Base-by-base conservation (phyloP, 2,329 filamentous ascomycete species). In the Ophiosphaerella korrae region DNA sequence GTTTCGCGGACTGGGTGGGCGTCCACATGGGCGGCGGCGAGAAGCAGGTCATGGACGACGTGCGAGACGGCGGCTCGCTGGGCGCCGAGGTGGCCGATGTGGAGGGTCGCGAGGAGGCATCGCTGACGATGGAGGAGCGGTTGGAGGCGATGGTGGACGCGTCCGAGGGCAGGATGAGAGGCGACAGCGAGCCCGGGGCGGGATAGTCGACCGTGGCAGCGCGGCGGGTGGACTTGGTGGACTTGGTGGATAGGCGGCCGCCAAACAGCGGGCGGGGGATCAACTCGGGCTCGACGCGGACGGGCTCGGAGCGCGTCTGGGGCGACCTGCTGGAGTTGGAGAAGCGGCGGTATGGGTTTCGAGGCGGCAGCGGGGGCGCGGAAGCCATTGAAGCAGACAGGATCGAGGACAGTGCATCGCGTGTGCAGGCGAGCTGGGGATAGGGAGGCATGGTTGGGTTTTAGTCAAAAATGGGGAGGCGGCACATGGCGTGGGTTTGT, bases 191-290 rank as follows among this genome's bases (percentile, higher is more conserved):
- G 7, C 26, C 36, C 42, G 56, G 42, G 36, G 53, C 55, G 44
- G 57, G 55, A 9, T 60, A 53, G 33, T 67, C 60, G 35, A 62
- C 48, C 38, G 66, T 53, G 26, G 59, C 52, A 3, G 18, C 18
- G 48, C 62, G 61, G 38, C 57, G 58, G 24, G 64, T 50, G 4
- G 57, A 39, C 29, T 55, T 18, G 63, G 55, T 11, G 59, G 61
- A 9, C 18, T n/a, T n/a, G n/a, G n/a, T n/a, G n/a, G n/a, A n/a
- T 56, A 39, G 11, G 54, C 52, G 36, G 44, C 62, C 62, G 57
- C 57, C 64, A 57, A 67, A 70, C 3, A 71, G 56, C 12, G 68
- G 67, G 24, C 51, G 53, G 9, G 68, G 68, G 3, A 64, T 42
- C 11, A 68, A 45, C 13, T 62, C 58, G 42, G 39, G 52, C 24